Evolutionary conservation across 148 eudicot genomes (phyloP), one percentile per base, ranked within the genome.

Genomic region (Hydrangea macrophylla): DNA sequence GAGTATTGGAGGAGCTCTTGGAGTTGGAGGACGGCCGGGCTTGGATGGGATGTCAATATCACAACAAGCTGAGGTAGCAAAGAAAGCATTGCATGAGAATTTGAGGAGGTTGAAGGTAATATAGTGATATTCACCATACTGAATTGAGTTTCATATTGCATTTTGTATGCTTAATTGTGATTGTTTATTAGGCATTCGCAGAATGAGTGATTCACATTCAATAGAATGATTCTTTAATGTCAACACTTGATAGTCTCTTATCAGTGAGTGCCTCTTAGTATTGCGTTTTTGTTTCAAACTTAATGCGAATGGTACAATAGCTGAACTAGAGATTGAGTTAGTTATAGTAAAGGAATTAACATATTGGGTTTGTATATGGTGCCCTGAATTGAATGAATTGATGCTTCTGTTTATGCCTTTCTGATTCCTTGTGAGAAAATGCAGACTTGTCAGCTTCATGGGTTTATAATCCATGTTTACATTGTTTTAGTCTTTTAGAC

Each of bases 51-150:
- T 94, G 82, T 62, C 97, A 4, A 84, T 91, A 59, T 62, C 93
- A 36, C 90, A 90, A 67, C 91, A 90, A 75, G 93, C 99, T 58
- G 82, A 88, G 78, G 32, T 88, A 78, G 84, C 99, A 36, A 90
- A 67, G 77, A 85, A 81, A 75, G 99, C 99, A 13, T 71, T 90
- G 78, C 82, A 73, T 30, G 92, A 94, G 60, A 94, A 81, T 70
- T 40, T 91, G 58, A 81, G 23, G 83, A 81, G 93, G 84, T 82
- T 91, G 44, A 85, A 84, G 90, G 98, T 93, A n/a, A 81, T 68
- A 62, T 39, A 20, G 61, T 27, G 57, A 24, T 24, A 12, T 45
- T 58, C 12, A 58, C 56, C 24, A 53, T 0, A 33, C 42, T 59
- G 26, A 59, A 33, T 17, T 31, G 62, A 7, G 6, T 20, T 31